Conservation (phyloP, 148 eudicot species). For the Euryodendron excelsum region DNA sequence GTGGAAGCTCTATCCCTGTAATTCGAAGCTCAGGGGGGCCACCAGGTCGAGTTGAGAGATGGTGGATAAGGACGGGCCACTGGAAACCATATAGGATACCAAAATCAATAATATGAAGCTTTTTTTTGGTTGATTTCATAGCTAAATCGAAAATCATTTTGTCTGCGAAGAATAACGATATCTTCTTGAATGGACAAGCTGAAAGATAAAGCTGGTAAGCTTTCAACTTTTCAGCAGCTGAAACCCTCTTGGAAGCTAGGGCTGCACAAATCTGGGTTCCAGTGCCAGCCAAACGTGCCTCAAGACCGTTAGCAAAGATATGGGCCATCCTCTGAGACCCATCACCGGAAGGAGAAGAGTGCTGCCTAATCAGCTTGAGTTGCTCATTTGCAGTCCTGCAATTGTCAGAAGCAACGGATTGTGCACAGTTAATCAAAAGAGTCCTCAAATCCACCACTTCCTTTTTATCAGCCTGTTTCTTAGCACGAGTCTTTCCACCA, state of each 20-base stretch:
- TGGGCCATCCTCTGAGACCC: constrained; percentile 39
- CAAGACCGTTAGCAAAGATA: constrained; percentile 37
- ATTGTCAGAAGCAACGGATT: constrained; percentile 57
- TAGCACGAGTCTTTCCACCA: constrained; percentile 31
- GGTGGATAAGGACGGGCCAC: constrained; percentile 41
- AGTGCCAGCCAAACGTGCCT: constrained; percentile 42
- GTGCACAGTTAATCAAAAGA: constrained; percentile 52
- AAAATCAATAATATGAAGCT: constrained; percentile 39
- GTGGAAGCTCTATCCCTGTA: constrained; percentile 42
- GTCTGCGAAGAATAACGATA: constrained; percentile 22
- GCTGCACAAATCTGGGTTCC: constrained; percentile 33
- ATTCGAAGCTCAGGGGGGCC: constrained; percentile 39
- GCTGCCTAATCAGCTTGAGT: constrained; percentile 40
- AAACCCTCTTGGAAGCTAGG: constrained; percentile 24
- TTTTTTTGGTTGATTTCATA: constrained; percentile 16
- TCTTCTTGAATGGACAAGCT: constrained; percentile 35
- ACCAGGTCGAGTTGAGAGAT: constrained; percentile 22
- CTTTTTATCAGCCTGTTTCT: constrained; percentile 26
- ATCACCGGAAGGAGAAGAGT: constrained; percentile 37
- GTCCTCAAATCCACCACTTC: constrained; percentile 50
- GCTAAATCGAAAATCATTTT: constrained; percentile 19
- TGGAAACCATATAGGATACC: constrained; percentile 44
- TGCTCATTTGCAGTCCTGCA: constrained; percentile 43
- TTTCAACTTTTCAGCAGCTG: constrained; percentile 40
- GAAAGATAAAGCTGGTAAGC: constrained; percentile 37